Percentiles rank a stretch among this genome's conserved stretches.
phyloP scores from a whole-genome alignment of 371 early-diverging fungal genomes.

The Massospora cicadina region DNA sequence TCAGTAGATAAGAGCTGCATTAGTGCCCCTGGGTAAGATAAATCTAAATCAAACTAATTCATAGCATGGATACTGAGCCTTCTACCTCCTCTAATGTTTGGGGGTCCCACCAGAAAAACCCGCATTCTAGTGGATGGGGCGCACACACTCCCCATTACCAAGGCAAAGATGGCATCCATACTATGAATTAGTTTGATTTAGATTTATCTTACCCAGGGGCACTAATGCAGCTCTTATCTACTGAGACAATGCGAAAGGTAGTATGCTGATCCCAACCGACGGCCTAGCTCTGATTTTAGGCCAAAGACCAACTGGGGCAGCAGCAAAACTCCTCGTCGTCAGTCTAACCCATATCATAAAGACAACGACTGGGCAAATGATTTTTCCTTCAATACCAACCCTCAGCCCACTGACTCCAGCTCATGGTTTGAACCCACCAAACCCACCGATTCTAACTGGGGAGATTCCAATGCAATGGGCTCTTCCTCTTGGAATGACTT shows the following conservation, averaged over 20 bases:
- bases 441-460: not conserved
- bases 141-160: not conserved
- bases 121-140: not conserved
- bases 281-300: not conserved
- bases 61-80: not conserved
- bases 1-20: constrained; percentile 28
- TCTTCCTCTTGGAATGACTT: not conserved
- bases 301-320: not conserved
- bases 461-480: not conserved
- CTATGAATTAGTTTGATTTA: not conserved
- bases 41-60: not conserved
- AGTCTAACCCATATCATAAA: not conserved
- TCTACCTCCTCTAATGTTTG: not conserved
- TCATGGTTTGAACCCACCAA: not conserved
- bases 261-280: constrained; percentile 34
- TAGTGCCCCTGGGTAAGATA: not conserved
- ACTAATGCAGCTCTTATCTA: constrained; percentile 22
- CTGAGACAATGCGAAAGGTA: constrained; percentile 53
- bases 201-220: not conserved
- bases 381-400: not conserved
- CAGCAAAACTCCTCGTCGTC: not conserved
- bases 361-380: not conserved
- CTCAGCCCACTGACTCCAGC: not conserved
- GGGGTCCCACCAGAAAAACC: not conserved
- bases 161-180: not conserved